These are phyloP conservation scores for Parietichytrium sp. DNA, from an alignment of 108 stramenopile species.

Conservation along the genomic window DNA sequence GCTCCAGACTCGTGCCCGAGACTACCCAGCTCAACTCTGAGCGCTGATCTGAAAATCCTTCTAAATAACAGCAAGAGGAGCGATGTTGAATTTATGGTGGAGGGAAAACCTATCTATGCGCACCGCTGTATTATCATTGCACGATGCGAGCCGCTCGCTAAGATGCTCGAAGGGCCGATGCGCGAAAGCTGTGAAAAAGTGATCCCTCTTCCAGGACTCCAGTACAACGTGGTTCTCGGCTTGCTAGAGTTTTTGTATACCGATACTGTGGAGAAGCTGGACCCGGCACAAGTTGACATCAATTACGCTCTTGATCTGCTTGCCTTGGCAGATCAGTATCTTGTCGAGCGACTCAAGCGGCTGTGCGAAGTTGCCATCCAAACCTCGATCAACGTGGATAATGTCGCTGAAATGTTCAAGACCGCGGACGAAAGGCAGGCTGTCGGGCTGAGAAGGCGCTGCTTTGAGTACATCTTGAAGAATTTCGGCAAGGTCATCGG, in stretches of 20 bases:
- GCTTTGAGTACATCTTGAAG: conserved; percentile 24
- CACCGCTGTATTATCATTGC: conserved; percentile 80
- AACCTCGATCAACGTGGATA: conserved; percentile 68
- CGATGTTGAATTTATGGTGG: conserved; percentile 85
- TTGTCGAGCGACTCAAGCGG: conserved; percentile 84
- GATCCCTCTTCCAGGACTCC: conserved; percentile 77
- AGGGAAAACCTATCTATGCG: conserved; percentile 74
- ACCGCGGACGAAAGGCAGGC: conserved; percentile 9
- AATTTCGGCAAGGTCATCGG: not conserved
- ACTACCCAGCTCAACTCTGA: not conserved
- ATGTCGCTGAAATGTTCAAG: conserved; percentile 66
- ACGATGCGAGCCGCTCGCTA: conserved; percentile 80
- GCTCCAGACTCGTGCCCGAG: not conserved
- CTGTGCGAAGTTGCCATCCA: conserved; percentile 72
- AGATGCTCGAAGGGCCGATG: conserved; percentile 86
- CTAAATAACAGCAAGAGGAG: conserved; percentile 35
- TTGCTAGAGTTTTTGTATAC: conserved; percentile 90
- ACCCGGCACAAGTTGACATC: not conserved
- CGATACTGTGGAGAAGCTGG: conserved; percentile 60
- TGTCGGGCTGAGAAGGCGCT: not conserved
- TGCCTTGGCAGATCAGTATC: conserved; percentile 86
- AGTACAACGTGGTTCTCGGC: conserved; percentile 72
- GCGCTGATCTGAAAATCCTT: not conserved
- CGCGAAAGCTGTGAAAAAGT: conserved; percentile 59
- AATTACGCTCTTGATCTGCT: conserved; percentile 64